Evolutionary conservation across 306 rosid species (phyloP), one percentile per base, ranked within the genome.

Genomic region (Styphnolobium japonicum): DNA sequence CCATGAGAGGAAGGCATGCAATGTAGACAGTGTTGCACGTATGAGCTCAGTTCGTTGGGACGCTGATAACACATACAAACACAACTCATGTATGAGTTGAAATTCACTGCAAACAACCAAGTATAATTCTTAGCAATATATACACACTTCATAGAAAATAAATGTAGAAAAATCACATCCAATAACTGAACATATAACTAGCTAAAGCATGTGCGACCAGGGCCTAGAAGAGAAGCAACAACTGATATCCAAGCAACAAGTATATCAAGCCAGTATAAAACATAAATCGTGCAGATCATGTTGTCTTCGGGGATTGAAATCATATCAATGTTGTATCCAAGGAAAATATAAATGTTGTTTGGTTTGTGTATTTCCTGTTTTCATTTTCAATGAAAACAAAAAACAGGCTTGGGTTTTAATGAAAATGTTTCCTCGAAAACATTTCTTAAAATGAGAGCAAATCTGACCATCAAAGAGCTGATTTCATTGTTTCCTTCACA

Each of bases 1-100:
- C 99, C 99, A 96, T 33, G 99, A 87, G 74, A 96, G 94, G 75
- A 93, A 96, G 65, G 98, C 98, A 88, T 96, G 99, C 83, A 96
- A 83, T 36, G 99, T 96, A 43, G 99, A 89, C 40, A 96, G 67
- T 18, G 99, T 96, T 22, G 97, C 97, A 1, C 99, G 92, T 58
- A 96, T 87, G 76, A 96, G 98, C 83, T 96, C 99, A 19, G 97
- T 70, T 79, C 96, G 89, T 82, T 93, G 99, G 67, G 99, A 96
- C 10, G 91, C 98, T 21, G 99, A 96, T 64, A 96, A 84, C 29
- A 96, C 99, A 79, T 91, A 96, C 71, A 96, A 82, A 93, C 99
- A 96, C 71, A 96, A 74, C 97, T 93, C 99, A 37, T 96, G 98
- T 82, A 96, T 96, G 87, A 93, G 99, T 83, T 91, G 98, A 91